phyloP scores from a whole-genome alignment of 2,329 filamentous ascomycete species.

The Pseudogymnoascus sp. region DNA sequence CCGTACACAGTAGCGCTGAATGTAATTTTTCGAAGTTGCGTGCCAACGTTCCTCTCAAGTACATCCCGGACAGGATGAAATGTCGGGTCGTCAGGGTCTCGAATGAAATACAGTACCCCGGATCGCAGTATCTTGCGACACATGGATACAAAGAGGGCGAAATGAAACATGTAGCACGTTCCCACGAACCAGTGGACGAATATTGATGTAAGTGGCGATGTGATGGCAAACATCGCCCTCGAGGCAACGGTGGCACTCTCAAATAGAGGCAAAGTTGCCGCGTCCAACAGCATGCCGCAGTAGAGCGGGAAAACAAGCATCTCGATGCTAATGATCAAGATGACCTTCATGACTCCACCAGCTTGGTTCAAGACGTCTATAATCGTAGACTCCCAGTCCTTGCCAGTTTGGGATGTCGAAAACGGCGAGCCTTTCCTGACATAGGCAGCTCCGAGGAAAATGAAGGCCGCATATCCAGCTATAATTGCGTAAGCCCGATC shows the following conservation, averaged over 20 bases:
- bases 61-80: slow-evolving; percentile 98
- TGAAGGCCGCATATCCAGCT: slow-evolving; percentile 72
- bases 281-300: slow-evolving; percentile 82
- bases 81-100: slow-evolving; percentile 94
- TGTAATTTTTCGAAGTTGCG: slow-evolving; percentile 89
- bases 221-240: slow-evolving; percentile 66
- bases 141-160: slow-evolving; percentile 97
- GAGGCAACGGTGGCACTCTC: slow-evolving; percentile 69
- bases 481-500: slow-evolving; percentile 66
- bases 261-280: slow-evolving; percentile 83
- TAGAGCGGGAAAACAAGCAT: slow-evolving; percentile 97
- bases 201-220: slow-evolving; percentile 78
- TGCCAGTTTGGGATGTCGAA: slow-evolving; percentile 45
- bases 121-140: slow-evolving; percentile 95
- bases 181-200: slow-evolving; percentile 99
- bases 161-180: slow-evolving; percentile 99
- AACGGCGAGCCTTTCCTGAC: slow-evolving; percentile 65
- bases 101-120: slow-evolving; percentile 94
- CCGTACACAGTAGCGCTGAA: slow-evolving; percentile 96
- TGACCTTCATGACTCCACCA: slow-evolving; percentile 94
- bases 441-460: slow-evolving; percentile 67
- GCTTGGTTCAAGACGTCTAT: slow-evolving; percentile 85
- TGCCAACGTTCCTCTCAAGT: slow-evolving; percentile 82
- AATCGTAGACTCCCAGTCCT: slow-evolving; percentile 65
- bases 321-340: slow-evolving; percentile 96